These are phyloP conservation scores for Boletus vinaceobasis DNA, from an alignment of 768 basidiomycete genomes.

Conservation along the genomic window DNA sequence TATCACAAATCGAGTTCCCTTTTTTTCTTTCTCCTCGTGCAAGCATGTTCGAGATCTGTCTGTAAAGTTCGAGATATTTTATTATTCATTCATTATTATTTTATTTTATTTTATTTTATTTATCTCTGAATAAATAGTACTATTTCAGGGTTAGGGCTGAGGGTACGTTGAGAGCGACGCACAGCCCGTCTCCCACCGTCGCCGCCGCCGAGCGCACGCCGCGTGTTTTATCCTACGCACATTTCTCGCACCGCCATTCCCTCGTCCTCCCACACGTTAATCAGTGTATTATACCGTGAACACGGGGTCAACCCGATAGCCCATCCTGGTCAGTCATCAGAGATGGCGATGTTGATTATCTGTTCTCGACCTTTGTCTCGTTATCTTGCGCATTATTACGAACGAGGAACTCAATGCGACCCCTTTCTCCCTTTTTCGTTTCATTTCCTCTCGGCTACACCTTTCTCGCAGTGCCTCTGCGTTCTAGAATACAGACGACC, in stretches of 20 bases:
- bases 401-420: not conserved
- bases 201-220: constrained; percentile 12
- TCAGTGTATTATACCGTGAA: not conserved
- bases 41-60: constrained; percentile 13
- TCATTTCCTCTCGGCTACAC: constrained; percentile 11
- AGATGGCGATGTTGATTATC: not conserved
- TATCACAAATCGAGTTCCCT: constrained; percentile 7
- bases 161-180: constrained; percentile 9
- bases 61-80: not conserved
- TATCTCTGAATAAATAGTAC: not conserved
- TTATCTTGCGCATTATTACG: constrained; percentile 6
- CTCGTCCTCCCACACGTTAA: not conserved
- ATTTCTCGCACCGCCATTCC: not conserved
- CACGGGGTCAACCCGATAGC: not conserved
- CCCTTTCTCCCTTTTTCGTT: not conserved
- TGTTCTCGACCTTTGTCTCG: not conserved
- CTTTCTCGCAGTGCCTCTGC: not conserved
- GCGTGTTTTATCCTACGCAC: constrained; percentile 19
- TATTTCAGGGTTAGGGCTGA: constrained; percentile 32
- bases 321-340: not conserved
- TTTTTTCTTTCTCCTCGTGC: not conserved
- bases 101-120: not conserved
- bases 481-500: constrained; percentile 9
- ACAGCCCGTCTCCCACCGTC: constrained; percentile 17
- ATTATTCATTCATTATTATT: not conserved